Percentiles rank a stretch among this genome's conserved stretches.
phyloP scores from a whole-genome alignment of 306 rosid genomes.

The Ziziphus jujuba region DNA sequence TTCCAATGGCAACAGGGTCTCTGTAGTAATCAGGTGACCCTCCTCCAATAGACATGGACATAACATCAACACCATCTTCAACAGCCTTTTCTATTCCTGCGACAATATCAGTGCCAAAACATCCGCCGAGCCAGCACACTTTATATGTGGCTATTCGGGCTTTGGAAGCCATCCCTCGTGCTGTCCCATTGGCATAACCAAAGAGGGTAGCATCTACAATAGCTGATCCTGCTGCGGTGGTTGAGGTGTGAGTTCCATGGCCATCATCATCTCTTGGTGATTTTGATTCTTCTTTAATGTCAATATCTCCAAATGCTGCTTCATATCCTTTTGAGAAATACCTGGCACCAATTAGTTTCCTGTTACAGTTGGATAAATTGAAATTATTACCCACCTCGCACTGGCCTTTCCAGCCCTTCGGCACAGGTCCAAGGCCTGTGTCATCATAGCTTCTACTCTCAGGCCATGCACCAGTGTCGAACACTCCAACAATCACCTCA shows the following conservation, averaged over 20 bases:
- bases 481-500: conserved; percentile 66
- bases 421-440: conserved; percentile 56
- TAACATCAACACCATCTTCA: conserved; percentile 67
- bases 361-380: conserved; percentile 64
- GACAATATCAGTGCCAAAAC: conserved; percentile 59
- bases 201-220: conserved; percentile 72
- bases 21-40: conserved; percentile 33
- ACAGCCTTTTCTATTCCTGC: conserved; percentile 87
- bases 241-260: conserved; percentile 91
- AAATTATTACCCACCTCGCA: conserved; percentile 70
- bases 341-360: conserved; percentile 82
- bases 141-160: conserved; percentile 84
- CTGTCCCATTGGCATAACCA: conserved; percentile 76
- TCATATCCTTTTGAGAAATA: conserved; percentile 70
- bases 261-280: conserved; percentile 91
- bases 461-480: conserved; percentile 95
- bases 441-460: conserved; percentile 72
- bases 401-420: conserved; percentile 74
- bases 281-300: conserved; percentile 54
- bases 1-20: conserved; percentile 69
- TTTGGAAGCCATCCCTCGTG: conserved; percentile 81
- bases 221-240: conserved; percentile 79
- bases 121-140: conserved; percentile 78
- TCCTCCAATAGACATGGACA: conserved; percentile 91
- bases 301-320: conserved; percentile 48